These are phyloP conservation scores for Phytophthora sojae DNA, from an alignment of 352 stramenopile species.

Conservation along the genomic window DNA sequence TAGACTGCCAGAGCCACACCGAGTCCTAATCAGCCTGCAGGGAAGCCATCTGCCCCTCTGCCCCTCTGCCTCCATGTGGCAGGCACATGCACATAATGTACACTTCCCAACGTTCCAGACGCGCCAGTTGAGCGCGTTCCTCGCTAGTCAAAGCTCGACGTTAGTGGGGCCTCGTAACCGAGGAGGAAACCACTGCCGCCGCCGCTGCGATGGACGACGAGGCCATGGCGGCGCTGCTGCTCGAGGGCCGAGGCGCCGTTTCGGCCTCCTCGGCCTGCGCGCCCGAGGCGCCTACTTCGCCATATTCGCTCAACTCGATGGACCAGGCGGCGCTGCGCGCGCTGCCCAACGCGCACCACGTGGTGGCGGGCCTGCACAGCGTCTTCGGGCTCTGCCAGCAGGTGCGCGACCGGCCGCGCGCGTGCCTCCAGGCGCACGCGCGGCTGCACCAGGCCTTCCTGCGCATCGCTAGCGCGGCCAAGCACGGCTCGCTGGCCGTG, in stretches of 20 bases:
- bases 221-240: conserved; percentile 5
- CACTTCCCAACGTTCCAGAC: conserved; percentile 24
- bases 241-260: background rate
- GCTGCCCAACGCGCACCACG: conserved; percentile 43
- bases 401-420: conserved; percentile 50
- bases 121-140: background rate
- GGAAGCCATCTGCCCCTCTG: too few species aligned
- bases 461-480: conserved; percentile 41
- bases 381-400: conserved; percentile 55
- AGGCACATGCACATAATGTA: too few species aligned
- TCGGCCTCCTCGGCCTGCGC: conserved; percentile 1
- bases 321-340: conserved; percentile 38
- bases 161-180: background rate
- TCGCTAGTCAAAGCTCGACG: background rate
- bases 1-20: conserved; percentile 7
- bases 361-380: conserved; percentile 45
- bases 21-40: conserved; percentile 10
- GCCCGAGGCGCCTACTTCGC: conserved; percentile 20
- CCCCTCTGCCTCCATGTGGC: conserved; percentile 18
- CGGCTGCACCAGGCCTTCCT: conserved; percentile 62
- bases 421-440: conserved; percentile 54
- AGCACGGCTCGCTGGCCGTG: conserved; percentile 28
- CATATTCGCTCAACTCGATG: conserved; percentile 34
- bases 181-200: conserved; percentile 16
- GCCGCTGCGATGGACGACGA: conserved; percentile 24